Evolutionary conservation across 305 asterid species (phyloP).

Genomic region (Plantago rigida): DNA sequence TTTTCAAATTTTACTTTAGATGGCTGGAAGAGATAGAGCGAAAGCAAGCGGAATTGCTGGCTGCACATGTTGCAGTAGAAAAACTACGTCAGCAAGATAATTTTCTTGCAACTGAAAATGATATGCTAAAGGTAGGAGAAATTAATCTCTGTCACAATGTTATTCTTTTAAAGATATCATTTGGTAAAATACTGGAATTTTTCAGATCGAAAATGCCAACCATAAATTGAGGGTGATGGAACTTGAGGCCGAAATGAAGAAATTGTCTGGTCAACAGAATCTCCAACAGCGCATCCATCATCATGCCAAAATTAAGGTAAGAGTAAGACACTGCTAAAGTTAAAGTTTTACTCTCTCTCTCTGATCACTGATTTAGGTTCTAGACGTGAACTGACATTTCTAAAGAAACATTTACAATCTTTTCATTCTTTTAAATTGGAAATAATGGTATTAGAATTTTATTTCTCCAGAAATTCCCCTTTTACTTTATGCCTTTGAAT

Average conservation of each 20-base stretch:
- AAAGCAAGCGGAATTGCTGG: constrained; percentile 84
- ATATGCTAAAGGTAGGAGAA: constrained; percentile 61
- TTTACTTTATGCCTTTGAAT: too few species aligned
- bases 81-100: constrained; percentile 57
- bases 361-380: too few species aligned
- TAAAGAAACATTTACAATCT: too few species aligned
- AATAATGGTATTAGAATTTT: too few species aligned
- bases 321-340: constrained; percentile 32
- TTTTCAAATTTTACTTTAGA: constrained; percentile 33
- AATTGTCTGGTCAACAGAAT: constrained; percentile 88
- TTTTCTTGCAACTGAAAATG: constrained; percentile 58
- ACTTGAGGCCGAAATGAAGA: constrained; percentile 69
- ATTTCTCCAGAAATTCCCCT: too few species aligned
- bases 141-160: neutral
- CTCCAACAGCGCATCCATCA: constrained; percentile 96
- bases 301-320: constrained; percentile 90
- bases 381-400: too few species aligned
- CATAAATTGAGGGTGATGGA: constrained; percentile 63
- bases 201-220: constrained; percentile 56
- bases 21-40: constrained; percentile 95
- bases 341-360: too few species aligned
- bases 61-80: constrained; percentile 65
- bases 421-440: neutral
- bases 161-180: constrained; percentile 11
- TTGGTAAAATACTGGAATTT: constrained; percentile 19